Evolutionary conservation across 495 filamentous ascomycete species (phyloP).

Genomic region (Xylaria intraflava): DNA sequence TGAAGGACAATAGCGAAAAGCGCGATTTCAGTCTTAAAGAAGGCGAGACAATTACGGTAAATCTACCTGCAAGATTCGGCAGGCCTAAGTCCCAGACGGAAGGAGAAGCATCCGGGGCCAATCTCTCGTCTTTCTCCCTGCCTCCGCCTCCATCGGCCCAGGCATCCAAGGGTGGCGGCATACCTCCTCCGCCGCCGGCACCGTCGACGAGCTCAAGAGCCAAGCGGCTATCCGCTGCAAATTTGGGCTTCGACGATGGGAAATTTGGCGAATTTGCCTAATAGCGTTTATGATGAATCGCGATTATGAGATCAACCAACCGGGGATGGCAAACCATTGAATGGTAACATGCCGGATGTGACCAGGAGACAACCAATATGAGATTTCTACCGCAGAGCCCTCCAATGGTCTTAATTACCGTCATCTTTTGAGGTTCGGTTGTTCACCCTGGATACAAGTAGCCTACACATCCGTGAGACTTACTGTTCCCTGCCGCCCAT

Average conservation of each 20-base stretch:
- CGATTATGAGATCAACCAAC: not conserved
- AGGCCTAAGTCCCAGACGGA: conserved; percentile 26
- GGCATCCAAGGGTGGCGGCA: conserved; percentile 23
- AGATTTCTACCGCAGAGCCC: not conserved
- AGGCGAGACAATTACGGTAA: conserved; percentile 77
- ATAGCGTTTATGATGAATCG: conserved; percentile 6
- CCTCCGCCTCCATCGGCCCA: conserved; percentile 42
- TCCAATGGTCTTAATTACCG: not conserved
- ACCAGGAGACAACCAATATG: not conserved
- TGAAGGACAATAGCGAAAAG: conserved; percentile 43
- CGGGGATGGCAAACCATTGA: not conserved
- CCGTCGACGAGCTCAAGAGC: conserved; percentile 37
- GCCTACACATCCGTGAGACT: not conserved
- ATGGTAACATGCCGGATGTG: conserved; percentile 1
- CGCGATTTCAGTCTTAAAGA: conserved; percentile 74
- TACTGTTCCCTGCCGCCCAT: not conserved
- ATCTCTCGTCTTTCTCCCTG: conserved; percentile 44
- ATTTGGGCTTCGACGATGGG: conserved; percentile 59
- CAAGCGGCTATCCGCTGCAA: conserved; percentile 45
- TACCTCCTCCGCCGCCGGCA: conserved; percentile 56
- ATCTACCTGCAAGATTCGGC: conserved; percentile 53
- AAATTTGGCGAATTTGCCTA: conserved; percentile 60
- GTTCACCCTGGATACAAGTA: not conserved
- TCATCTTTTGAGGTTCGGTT: not conserved
- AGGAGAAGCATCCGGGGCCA: conserved; percentile 15